Conservation (phyloP, 2,329 filamentous ascomycete genomes). For the Fusarium decemcellulare region DNA sequence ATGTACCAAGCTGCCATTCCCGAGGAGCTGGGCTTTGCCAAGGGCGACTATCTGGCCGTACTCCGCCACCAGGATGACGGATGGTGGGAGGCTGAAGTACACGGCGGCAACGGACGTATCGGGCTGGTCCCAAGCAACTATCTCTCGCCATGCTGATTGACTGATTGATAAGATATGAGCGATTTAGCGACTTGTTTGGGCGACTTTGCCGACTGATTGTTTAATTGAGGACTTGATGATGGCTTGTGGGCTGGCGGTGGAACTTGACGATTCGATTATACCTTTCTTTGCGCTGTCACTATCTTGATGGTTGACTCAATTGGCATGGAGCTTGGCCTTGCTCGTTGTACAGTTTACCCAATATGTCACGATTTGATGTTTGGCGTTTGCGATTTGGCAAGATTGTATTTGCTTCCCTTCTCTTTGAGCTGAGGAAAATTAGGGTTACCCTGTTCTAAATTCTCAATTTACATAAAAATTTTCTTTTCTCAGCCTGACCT, state of each 20-base stretch:
- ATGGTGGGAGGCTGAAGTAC: conserved; percentile 99
- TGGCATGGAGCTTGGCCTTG: conserved; percentile 29
- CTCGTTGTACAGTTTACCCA: conserved; percentile 16
- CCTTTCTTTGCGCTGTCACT: conserved; percentile 33
- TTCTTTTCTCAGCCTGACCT: not conserved
- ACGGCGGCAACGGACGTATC: conserved; percentile 72
- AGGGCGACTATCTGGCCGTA: conserved; percentile 92
- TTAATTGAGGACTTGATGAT: conserved; percentile 15
- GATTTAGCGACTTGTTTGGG: conserved; percentile 21
- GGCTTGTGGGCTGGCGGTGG: conserved; percentile 15
- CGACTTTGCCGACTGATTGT: conserved; percentile 11
- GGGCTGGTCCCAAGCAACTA: conserved; percentile 80
- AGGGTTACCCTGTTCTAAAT: conserved; percentile 14
- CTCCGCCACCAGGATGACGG: conserved; percentile 95
- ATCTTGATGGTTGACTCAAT: conserved; percentile 20
- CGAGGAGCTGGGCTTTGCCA: conserved; percentile 92
- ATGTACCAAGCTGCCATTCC: conserved; percentile 95
- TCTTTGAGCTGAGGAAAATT: conserved; percentile 17
- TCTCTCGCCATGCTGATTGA: conserved; percentile 66
- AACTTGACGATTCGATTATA: conserved; percentile 33
- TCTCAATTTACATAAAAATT: conserved; percentile 1
- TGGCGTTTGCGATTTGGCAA: conserved; percentile 27
- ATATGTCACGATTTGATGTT: conserved; percentile 36
- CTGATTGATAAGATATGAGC: conserved; percentile 23
- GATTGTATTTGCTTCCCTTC: conserved; percentile 37